Base-by-base conservation (phyloP, 768 basidiomycete genomes). In the Leccinum subgranulosum region DNA sequence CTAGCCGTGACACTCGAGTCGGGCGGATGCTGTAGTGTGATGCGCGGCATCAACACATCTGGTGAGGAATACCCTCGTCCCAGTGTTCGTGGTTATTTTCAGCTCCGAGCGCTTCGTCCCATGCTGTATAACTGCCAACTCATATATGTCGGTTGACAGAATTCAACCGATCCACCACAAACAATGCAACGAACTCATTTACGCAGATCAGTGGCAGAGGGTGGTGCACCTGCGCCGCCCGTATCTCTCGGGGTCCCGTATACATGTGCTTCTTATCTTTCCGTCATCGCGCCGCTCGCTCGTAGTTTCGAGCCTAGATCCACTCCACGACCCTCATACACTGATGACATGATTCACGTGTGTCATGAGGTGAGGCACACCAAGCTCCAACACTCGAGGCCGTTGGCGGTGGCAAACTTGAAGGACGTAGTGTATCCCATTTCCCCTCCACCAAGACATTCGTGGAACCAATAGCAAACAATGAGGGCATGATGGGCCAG, bases 211-310 rank as follows among this genome's bases (percentile, higher is more conserved):
- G 63, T 47, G 60, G 66, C 57, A 58, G 50, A 67, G 66, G 58
- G 57, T 11, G 51, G 55, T 11, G 49, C 41, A 33, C n/a, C 21
- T 29, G 15, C 7, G 33, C 41, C 48, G 53, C 59, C 48, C 62
- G 53, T 36, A 17, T 39, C n/a, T 65, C 41, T 39, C 19, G 66
- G 66, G 65, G 63, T 65, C 63, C 56, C 27, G 39, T 49, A 39
- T 36, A 19, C 66, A 58, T 57, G 63, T 56, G 53, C 47, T 28
- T 33, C 54, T 65, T 68, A 62, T 66, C 63, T 49, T 27, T 51
- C 23, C 46, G 45, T 43, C 49, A 34, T 49, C 31, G 23, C 23
- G 45, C 41, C 34, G 34, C 29, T 51, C 8, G 15, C 6, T 47
- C 54, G 33, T 68, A 67, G 56, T 39, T 53, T 33, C 14, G 31